These are phyloP conservation scores for Cercospora sojina DNA, from an alignment of 2,329 filamentous ascomycete species.

Conservation along the genomic window DNA sequence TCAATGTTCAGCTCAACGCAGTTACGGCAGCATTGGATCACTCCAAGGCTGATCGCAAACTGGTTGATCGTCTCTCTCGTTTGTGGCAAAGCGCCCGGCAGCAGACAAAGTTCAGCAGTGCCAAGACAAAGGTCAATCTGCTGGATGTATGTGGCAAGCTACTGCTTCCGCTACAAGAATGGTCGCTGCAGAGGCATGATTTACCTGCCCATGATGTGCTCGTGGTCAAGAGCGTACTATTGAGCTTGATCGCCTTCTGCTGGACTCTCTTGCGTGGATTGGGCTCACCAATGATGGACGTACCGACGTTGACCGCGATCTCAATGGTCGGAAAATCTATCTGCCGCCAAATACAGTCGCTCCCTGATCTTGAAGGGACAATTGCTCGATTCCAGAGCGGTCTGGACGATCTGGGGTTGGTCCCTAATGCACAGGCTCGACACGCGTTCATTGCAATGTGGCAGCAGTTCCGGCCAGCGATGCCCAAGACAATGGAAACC, in stretches of 20 bases:
- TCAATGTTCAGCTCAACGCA: slow-evolving; percentile 15
- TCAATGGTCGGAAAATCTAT: slow-evolving; percentile 19
- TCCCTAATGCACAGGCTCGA: slow-evolving; percentile 18
- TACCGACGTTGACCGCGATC: slow-evolving; percentile 19
- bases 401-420: slow-evolving; percentile 9
- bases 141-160: slow-evolving; percentile 15
- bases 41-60: slow-evolving; percentile 21
- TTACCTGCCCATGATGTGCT: background rate
- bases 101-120: background rate
- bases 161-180: slow-evolving; percentile 4
- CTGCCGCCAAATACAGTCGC: background rate
- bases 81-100: slow-evolving; percentile 21
- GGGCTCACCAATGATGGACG: slow-evolving; percentile 16
- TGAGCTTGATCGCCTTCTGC: slow-evolving; percentile 17
- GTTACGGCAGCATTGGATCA: slow-evolving; percentile 15
- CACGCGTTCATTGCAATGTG: slow-evolving; percentile 42
- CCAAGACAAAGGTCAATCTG: slow-evolving; percentile 7
- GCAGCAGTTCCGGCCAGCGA: slow-evolving; percentile 66
- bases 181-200: background rate
- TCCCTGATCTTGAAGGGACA: background rate
- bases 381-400: slow-evolving; percentile 2
- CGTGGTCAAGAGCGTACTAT: background rate
- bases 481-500: slow-evolving; percentile 43
- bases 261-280: slow-evolving; percentile 19
- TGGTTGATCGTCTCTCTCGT: slow-evolving; percentile 20